Base-by-base conservation (phyloP, 2,329 filamentous ascomycete species). In the Penicillium rolfsii region DNA sequence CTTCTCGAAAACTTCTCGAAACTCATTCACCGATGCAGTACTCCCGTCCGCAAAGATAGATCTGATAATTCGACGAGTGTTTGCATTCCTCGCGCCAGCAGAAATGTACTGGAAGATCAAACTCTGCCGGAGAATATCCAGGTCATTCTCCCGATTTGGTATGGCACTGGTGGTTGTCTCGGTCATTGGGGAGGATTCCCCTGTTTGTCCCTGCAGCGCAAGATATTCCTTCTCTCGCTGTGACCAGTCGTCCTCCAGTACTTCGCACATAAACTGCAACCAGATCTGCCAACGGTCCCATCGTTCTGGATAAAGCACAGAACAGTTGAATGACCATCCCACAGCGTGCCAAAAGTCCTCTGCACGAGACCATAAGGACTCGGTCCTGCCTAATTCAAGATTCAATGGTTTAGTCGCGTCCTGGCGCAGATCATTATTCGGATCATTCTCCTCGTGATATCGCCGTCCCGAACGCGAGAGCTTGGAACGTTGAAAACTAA, bases 311-410 rank as follows among this genome's bases (percentile, higher is more conserved):
- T 94, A 83, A 35, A 84, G 75, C 1, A 90, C 84, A 55, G 91
- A 93, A 78, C 94, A 98, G 73, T 94, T 95, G 74, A 98, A 93
- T 0, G 91, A 90, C 95, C 95, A 98, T 3, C 94, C 95, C 0
- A 95, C 84, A 0, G 91, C 85, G 45, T 88, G 85, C 92, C 95
- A 99, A 70, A 98, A 96, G 72, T 96, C 91, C 62, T 91, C 87
- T 0, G 89, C 91, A n/a, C 86, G 84, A 16, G 79, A 80, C 86
- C 91, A 97, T 1, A 97, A 64, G 33, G 89, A 89, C 46, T 87
- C 83, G 14, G 84, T 80, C 54, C 85, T 84, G 1, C 89, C 88
- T 59, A 92, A 81, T 9, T 83, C 81, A 6, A 85, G 82, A 45
- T 82, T 80, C 38, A 93, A 77, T 9, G 79, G 77, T 49, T 84